A percentile compares a stretch with the other conserved stretches of the same genome.
Conservation (phyloP, 2,329 filamentous ascomycete species). For the Didymella keratinophila region DNA sequence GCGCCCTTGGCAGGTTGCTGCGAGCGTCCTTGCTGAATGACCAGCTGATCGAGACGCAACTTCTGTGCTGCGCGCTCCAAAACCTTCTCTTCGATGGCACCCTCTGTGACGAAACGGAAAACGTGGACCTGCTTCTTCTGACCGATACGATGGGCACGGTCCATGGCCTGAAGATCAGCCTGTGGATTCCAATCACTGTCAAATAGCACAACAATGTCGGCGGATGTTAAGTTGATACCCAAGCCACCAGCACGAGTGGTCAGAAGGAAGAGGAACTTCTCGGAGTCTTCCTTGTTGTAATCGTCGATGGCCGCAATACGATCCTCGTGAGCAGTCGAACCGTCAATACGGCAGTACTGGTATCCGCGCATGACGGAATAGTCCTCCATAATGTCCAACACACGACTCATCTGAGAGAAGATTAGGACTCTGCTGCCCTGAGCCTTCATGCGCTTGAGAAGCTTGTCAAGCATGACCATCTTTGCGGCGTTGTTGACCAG, state of each 20-base stretch:
- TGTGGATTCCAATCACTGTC: conserved; percentile 99
- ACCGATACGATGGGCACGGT: conserved; percentile 96
- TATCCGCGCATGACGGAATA: conserved; percentile 96
- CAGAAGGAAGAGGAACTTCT: conserved; percentile 87
- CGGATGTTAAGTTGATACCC: conserved; percentile 94
- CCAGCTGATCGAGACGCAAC: conserved; percentile 91
- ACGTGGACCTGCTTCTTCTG: conserved; percentile 98
- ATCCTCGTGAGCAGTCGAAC: conserved; percentile 95
- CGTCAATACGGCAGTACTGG: conserved; percentile 97
- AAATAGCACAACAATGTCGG: conserved; percentile 95
- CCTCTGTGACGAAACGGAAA: conserved; percentile 96
- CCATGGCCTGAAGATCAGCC: conserved; percentile 98
- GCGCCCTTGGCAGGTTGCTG: conserved; percentile 90
- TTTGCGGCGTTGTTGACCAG: conserved; percentile 92
- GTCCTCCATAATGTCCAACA: conserved; percentile 95
- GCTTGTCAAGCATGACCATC: conserved; percentile 95
- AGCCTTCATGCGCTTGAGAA: conserved; percentile 80
- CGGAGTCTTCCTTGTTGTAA: conserved; percentile 94
- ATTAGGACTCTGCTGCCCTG: conserved; percentile 96
- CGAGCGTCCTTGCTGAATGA: conserved; percentile 95
- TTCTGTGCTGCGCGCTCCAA: conserved; percentile 96
- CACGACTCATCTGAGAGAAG: conserved; percentile 98
- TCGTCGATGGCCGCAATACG: conserved; percentile 97
- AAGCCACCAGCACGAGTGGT: conserved; percentile 95
- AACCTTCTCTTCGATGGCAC: conserved; percentile 98